Conservation (phyloP, 306 rosid species). For the Trifolium pratense region DNA sequence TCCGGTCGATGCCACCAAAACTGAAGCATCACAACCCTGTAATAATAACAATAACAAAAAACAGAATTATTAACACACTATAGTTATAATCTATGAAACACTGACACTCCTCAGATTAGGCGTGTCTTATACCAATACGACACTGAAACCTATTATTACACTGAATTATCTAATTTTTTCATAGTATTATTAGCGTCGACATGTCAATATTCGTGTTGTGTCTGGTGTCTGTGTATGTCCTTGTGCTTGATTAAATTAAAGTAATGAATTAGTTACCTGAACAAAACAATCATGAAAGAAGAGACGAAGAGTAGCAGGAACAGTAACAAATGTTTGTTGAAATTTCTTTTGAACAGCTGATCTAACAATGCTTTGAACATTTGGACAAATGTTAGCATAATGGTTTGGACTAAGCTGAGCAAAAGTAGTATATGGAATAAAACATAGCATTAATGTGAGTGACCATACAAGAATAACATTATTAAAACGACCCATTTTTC, state of each 20-base stretch:
- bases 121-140: too few relatives aligned
- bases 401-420: constrained; percentile 69
- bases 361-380: constrained; percentile 68
- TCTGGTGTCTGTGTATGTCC: too few relatives aligned
- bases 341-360: constrained; percentile 60
- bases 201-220: too few relatives aligned
- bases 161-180: too few relatives aligned
- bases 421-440: constrained; percentile 42
- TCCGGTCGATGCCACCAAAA: constrained; percentile 51
- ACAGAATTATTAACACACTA: neutral
- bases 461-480: constrained; percentile 45
- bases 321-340: constrained; percentile 75
- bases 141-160: too few relatives aligned
- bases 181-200: too few relatives aligned
- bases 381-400: constrained; percentile 80
- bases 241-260: too few relatives aligned
- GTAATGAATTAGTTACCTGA: too few relatives aligned
- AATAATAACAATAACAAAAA: neutral
- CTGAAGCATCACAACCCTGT: constrained; percentile 80
- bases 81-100: too few relatives aligned
- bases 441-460: constrained; percentile 45
- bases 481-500: constrained; percentile 53
- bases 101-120: too few relatives aligned
- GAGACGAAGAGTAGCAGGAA: constrained; percentile 88
- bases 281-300: constrained; percentile 94